phyloP scores from a whole-genome alignment of 805 yeast genomes.

The Phaffomyces antillensis region DNA sequence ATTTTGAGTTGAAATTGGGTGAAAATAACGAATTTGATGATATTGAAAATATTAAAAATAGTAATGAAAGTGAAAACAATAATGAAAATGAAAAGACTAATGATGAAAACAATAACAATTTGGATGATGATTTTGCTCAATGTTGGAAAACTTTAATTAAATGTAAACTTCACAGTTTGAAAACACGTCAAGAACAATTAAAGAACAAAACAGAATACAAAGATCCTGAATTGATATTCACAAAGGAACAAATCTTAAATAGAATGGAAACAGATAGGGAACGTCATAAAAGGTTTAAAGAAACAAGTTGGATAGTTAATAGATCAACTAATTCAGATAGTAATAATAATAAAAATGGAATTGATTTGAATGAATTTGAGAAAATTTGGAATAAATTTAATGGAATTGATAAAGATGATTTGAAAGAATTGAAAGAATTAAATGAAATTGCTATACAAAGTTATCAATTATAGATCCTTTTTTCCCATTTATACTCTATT shows the following conservation, averaged over 20 bases:
- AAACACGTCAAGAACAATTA: constrained; percentile 8
- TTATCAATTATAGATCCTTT: constrained; percentile 24
- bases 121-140: constrained; percentile 10
- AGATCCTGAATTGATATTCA: constrained; percentile 9
- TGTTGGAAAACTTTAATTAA: constrained; percentile 18
- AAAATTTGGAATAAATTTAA: constrained; percentile 31
- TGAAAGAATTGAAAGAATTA: constrained; percentile 45
- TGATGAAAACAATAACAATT: not conserved
- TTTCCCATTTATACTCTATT: not conserved
- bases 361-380: constrained; percentile 44
- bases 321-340: constrained; percentile 30
- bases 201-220: not conserved
- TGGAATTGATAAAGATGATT: constrained; percentile 39
- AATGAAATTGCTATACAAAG: constrained; percentile 47
- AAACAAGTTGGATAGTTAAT: constrained; percentile 66
- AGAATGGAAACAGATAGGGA: constrained; percentile 94
- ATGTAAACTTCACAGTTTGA: constrained; percentile 11
- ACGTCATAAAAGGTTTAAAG: constrained; percentile 78
- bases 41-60: constrained; percentile 7
- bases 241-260: constrained; percentile 50
- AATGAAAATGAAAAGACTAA: constrained; percentile 1
- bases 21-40: too few species aligned
- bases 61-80: not conserved
- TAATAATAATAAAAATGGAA: constrained; percentile 5
- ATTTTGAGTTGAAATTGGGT: not conserved